These are phyloP conservation scores for Penicillium glabrum DNA, from an alignment of 2,329 filamentous ascomycete genomes.

Conservation along the genomic window DNA sequence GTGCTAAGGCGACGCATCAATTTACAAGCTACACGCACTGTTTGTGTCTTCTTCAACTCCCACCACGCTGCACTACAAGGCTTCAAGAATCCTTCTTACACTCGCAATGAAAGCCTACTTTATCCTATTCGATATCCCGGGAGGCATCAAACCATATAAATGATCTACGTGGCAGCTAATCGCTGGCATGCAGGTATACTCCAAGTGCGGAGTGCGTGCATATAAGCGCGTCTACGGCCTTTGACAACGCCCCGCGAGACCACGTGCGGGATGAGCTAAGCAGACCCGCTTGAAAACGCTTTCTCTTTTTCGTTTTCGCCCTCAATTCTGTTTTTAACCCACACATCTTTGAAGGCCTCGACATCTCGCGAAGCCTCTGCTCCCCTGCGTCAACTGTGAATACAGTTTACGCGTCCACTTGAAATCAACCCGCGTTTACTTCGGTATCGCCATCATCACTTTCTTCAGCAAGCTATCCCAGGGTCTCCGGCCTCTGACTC, in stretches of 20 bases:
- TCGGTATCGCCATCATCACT: slow-evolving; percentile 24
- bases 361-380: slow-evolving; percentile 12
- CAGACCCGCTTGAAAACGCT: slow-evolving; percentile 24
- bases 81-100: too few relatives aligned
- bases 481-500: slow-evolving; percentile 24
- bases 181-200: background rate
- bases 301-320: slow-evolving; percentile 17
- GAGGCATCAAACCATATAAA: too few relatives aligned
- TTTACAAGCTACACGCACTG: background rate
- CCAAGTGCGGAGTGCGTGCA: background rate
- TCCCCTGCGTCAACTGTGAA: slow-evolving; percentile 19
- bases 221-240: background rate
- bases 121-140: too few relatives aligned
- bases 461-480: slow-evolving; percentile 8
- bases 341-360: slow-evolving; percentile 16
- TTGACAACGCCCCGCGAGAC: slow-evolving; percentile 7
- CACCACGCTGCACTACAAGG: too few relatives aligned
- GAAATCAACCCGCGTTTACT: slow-evolving; percentile 6
- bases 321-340: slow-evolving; percentile 19
- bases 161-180: background rate
- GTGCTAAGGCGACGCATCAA: background rate
- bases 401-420: slow-evolving; percentile 16
- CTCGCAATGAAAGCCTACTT: too few relatives aligned
- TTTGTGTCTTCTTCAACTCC: too few relatives aligned
- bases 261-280: slow-evolving; percentile 27